phyloP scores from a whole-genome alignment of 1,139 yeast species.

The Blastobotrys aristatus region DNA sequence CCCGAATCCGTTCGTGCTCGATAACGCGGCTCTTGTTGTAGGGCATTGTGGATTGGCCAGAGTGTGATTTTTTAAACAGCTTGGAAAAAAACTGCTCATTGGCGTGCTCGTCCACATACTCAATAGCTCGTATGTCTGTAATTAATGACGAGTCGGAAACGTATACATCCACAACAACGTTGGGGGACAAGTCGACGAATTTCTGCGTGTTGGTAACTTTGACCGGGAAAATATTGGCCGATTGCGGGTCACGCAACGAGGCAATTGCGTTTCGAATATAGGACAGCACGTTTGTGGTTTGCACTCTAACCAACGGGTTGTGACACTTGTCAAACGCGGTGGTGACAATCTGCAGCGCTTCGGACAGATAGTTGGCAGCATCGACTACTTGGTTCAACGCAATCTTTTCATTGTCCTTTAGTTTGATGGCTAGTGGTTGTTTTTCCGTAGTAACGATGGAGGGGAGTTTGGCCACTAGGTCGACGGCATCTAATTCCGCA shows the following conservation, averaged over 20 bases:
- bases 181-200: conserved; percentile 17
- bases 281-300: conserved; percentile 16
- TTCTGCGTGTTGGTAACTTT: conserved; percentile 16
- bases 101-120: conserved; percentile 11
- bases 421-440: conserved; percentile 17
- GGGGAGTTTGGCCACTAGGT: conserved; percentile 24
- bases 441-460: conserved; percentile 16
- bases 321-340: conserved; percentile 7
- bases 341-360: conserved; percentile 15
- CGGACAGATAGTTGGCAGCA: conserved; percentile 23
- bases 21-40: conserved; percentile 39
- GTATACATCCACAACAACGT: conserved; percentile 27
- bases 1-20: conserved; percentile 39
- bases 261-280: conserved; percentile 22
- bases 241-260: conserved; percentile 22
- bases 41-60: conserved; percentile 12
- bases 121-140: conserved; percentile 27
- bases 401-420: conserved; percentile 12
- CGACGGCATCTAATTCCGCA: conserved; percentile 25
- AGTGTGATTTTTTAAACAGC: conserved; percentile 11
- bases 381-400: conserved; percentile 27
- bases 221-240: conserved; percentile 21
- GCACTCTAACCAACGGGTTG: conserved; percentile 13
- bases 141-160: conserved; percentile 26
- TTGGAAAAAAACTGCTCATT: conserved; percentile 12